Evolutionary conservation across 257 asterid species (phyloP).

Genomic region (Ajuga chamaepitys): DNA sequence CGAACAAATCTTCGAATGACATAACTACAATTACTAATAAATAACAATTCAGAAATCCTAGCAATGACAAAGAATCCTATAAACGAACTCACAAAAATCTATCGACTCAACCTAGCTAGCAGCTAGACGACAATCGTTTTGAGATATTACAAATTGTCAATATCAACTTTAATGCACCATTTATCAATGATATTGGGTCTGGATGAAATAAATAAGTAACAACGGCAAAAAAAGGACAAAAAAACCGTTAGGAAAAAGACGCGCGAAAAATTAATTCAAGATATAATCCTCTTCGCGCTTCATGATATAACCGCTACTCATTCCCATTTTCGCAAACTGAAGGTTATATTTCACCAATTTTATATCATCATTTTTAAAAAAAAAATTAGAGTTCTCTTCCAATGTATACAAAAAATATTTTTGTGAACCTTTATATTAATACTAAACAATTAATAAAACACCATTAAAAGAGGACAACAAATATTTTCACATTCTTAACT

Average conservation of each 20-base stretch:
- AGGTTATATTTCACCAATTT: neutral
- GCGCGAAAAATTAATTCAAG: neutral
- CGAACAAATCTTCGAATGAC: too few species aligned
- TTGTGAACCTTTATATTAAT: neutral
- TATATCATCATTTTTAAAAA: neutral
- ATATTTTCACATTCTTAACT: neutral
- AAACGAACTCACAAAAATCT: too few species aligned
- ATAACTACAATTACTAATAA: too few species aligned
- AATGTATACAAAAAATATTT: too few species aligned
- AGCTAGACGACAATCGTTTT: too few species aligned
- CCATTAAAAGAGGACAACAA: neutral
- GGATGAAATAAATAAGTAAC: neutral
- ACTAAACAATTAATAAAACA: constrained; percentile 13
- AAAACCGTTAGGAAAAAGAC: neutral
- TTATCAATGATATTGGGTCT: neutral
- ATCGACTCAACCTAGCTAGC: too few species aligned
- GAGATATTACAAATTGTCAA: too few species aligned
- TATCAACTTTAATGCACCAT: too few species aligned
- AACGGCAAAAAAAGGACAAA: neutral
- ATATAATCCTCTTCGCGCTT: neutral
- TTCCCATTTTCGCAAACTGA: neutral
- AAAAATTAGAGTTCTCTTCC: too few species aligned
- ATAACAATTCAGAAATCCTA: too few species aligned
- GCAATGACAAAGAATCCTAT: too few species aligned
- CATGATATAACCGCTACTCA: neutral